phyloP scores from a whole-genome alignment of 495 filamentous ascomycete species.

The Lasiosphaeria ovina region DNA sequence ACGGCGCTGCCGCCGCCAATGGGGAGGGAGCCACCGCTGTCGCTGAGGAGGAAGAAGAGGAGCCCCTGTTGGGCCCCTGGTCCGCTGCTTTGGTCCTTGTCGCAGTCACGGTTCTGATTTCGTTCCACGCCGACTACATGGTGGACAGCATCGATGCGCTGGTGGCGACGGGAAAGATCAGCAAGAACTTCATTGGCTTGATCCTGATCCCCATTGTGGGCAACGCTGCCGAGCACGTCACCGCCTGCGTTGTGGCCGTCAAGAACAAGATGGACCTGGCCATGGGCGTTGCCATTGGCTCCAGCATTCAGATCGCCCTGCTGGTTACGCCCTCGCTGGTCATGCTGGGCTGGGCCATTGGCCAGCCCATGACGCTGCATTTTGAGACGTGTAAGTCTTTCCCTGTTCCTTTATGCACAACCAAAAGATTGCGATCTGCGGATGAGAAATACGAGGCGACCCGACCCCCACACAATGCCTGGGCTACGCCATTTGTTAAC shows the following conservation, averaged over 20 bases:
- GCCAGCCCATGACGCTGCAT: constrained; percentile 80
- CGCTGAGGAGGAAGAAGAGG: constrained; percentile 47
- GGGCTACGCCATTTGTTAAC: too few relatives aligned
- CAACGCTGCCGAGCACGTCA: constrained; percentile 96
- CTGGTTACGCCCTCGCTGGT: constrained; percentile 90
- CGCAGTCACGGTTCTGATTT: constrained; percentile 76
- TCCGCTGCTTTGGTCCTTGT: constrained; percentile 73
- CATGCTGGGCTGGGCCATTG: constrained; percentile 82
- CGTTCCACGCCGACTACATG: constrained; percentile 88
- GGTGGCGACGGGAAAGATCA: constrained; percentile 79
- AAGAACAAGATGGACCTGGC: constrained; percentile 99
- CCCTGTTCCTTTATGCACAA: neutral
- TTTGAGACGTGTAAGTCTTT: constrained; percentile 64
- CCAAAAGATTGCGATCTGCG: too few relatives aligned
- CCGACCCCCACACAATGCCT: too few relatives aligned
- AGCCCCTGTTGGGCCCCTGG: constrained; percentile 62
- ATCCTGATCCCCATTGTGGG: constrained; percentile 95
- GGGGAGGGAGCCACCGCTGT: constrained; percentile 20
- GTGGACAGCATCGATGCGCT: constrained; percentile 91
- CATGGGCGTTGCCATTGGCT: constrained; percentile 90
- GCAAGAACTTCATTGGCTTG: constrained; percentile 94
- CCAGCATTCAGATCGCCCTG: constrained; percentile 90
- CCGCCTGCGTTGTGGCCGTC: constrained; percentile 84
- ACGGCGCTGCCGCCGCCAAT: constrained; percentile 25
- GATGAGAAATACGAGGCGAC: too few relatives aligned